These are phyloP conservation scores for Sporothrix humicola DNA, from an alignment of 2,329 filamentous ascomycete species.

Conservation along the genomic window DNA sequence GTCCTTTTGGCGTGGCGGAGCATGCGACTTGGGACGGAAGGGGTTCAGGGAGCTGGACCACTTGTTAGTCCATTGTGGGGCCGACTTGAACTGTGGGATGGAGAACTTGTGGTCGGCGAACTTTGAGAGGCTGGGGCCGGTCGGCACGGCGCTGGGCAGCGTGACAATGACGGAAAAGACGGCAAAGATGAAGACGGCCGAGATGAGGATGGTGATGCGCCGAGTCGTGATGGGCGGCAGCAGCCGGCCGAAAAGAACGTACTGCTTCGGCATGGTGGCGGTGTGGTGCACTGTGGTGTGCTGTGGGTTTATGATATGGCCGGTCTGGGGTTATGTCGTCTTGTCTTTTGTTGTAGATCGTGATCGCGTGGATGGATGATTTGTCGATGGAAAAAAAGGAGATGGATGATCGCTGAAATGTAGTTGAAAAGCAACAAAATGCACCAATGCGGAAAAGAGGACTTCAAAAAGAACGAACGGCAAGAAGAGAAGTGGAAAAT, in stretches of 20 bases:
- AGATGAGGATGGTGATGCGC: conserved; percentile 59
- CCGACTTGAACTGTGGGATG: conserved; percentile 55
- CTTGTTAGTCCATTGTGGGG: conserved; percentile 47
- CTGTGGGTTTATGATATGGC: too few species aligned
- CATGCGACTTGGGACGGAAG: conserved; percentile 72
- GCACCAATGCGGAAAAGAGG: not conserved
- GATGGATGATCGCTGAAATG: not conserved
- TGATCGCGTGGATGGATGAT: not conserved
- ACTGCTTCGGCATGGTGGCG: conserved; percentile 54
- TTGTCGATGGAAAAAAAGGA: not conserved
- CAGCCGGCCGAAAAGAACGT: conserved; percentile 55
- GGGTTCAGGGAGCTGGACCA: conserved; percentile 64
- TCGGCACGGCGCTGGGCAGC: conserved; percentile 56
- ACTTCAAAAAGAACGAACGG: conserved; percentile 11
- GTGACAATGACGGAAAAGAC: conserved; percentile 60
- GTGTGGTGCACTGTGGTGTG: not conserved
- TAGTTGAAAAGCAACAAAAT: not conserved
- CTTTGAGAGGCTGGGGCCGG: conserved; percentile 56
- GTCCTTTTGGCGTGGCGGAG: conserved; percentile 75
- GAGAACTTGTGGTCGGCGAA: conserved; percentile 58
- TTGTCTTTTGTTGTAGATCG: not conserved
- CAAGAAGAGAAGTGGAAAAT: conserved; percentile 20
- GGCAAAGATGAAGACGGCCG: conserved; percentile 58
- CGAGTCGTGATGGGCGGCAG: conserved; percentile 59
- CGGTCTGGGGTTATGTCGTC: too few species aligned